Percentiles rank a stretch among this genome's conserved stretches.
Conservation (phyloP, 2,329 filamentous ascomycete species). For the Camillea tinctor region DNA sequence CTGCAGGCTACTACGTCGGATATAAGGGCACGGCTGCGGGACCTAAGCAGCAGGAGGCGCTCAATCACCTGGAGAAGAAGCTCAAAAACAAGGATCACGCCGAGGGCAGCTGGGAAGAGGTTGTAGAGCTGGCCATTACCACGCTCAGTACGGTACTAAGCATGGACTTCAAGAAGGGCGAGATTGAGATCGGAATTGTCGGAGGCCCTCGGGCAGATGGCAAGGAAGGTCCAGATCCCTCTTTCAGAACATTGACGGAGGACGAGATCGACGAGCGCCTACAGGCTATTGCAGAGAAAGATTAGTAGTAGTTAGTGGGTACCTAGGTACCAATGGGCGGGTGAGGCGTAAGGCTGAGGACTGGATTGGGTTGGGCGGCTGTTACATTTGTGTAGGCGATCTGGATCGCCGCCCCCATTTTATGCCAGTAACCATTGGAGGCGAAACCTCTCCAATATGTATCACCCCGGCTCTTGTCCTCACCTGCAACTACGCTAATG, state of each 20-base stretch:
- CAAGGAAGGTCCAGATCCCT: constrained; percentile 73
- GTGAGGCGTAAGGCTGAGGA: constrained; percentile 26
- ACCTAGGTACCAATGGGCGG: constrained; percentile 17
- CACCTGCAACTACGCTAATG: constrained; percentile 22
- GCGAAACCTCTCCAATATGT: constrained; percentile 11
- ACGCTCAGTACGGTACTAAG: constrained; percentile 94
- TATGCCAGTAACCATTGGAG: constrained; percentile 14
- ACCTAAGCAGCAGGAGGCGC: constrained; percentile 96
- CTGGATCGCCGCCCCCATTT: constrained; percentile 6
- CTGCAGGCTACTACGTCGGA: constrained; percentile 94
- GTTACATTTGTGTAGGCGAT: constrained; percentile 13
- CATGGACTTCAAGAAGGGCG: constrained; percentile 99
- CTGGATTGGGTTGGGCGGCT: constrained; percentile 10
- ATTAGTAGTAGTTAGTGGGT: too few relatives aligned
- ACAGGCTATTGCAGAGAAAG: constrained; percentile 98
- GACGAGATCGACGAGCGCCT: constrained; percentile 98
- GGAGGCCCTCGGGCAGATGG: constrained; percentile 83
- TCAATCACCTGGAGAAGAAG: constrained; percentile 99
- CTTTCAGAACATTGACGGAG: constrained; percentile 87
- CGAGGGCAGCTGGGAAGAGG: constrained; percentile 92
- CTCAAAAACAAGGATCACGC: constrained; percentile 98
- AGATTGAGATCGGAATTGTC: constrained; percentile 97
- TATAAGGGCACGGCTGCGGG: constrained; percentile 98
- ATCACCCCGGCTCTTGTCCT: constrained; percentile 9
- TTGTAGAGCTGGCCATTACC: constrained; percentile 94